Base-by-base conservation (phyloP, 106 monocot genomes). In the Dactylorhiza incarnata region DNA sequence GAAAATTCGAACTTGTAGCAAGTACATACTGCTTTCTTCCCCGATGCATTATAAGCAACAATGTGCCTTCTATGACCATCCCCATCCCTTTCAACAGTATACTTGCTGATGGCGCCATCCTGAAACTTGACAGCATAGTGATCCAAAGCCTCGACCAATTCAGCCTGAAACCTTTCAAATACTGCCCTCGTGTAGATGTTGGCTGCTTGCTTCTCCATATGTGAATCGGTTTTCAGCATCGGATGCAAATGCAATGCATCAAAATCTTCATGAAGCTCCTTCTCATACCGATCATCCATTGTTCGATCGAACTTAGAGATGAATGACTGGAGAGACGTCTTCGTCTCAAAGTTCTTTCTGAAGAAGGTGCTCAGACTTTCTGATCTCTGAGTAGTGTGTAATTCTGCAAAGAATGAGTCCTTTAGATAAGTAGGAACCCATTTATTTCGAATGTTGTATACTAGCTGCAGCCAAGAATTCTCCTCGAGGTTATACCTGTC, bases 381-480 rank as follows among this genome's bases (percentile, higher is more conserved):
- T 76, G 80, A 75, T 78, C 85, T 88, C 25, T 82, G 81, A 23
- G 69, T 53, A 29, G 78, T 65, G 12, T 91, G 80, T 59, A 94
- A 75, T 73, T 94, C 91, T 9, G 94, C 94, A 83, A 87, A 91
- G 67, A 94, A 94, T 65, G 86, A 85, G 23, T 59, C 78, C 45
- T 81, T 85, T 9, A 87, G 78, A 77, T 87, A 89, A 54, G 86
- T 89, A 3, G 90, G 85, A 63, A 88, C 75, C 94, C 94, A 94
- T 76, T 80, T 91, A 49, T 87, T 25, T 6, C 86, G 87, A 59
- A 85, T 37, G 24, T 78, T 73, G 56, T 86, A 83, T 12, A 92
- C 45, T 13, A 79, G 79, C 22, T 88, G 87, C 58, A 95, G 71
- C 92, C 92, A 95, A n/a, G 74, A n/a, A 54, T 92, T 86, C 45